Percentiles rank a stretch among this genome's conserved stretches.
Evolutionary conservation across 805 yeast species (phyloP).

Genomic region (Candida lessepsii): DNA sequence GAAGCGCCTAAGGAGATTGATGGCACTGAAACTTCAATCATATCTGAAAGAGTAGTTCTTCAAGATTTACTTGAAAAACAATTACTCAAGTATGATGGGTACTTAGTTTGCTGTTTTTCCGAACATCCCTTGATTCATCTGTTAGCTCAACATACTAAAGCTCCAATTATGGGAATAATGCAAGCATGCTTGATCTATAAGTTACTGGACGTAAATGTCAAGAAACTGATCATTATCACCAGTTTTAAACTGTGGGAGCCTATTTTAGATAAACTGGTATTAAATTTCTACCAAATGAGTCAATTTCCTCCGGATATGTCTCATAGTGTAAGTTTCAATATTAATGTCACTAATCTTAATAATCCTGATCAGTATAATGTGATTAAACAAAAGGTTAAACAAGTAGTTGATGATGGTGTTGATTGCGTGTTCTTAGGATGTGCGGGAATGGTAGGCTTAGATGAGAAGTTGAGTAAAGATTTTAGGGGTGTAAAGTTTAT

Average conservation of each 20-base stretch:
- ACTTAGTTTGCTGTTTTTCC: conserved; percentile 58
- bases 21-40: conserved; percentile 45
- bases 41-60: conserved; percentile 48
- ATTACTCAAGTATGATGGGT: conserved; percentile 47
- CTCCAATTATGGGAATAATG: conserved; percentile 59
- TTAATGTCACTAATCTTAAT: conserved; percentile 51
- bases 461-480: conserved; percentile 38
- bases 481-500: conserved; percentile 50
- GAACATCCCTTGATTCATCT: conserved; percentile 58
- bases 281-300: conserved; percentile 38
- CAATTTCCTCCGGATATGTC: conserved; percentile 29
- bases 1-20: conserved; percentile 56
- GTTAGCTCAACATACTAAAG: conserved; percentile 36
- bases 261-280: conserved; percentile 48
- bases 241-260: conserved; percentile 59
- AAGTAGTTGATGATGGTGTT: conserved; percentile 32
- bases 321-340: conserved; percentile 51
- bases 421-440: conserved; percentile 57
- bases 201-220: conserved; percentile 36
- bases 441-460: conserved; percentile 64
- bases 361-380: conserved; percentile 47
- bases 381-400: conserved; percentile 37
- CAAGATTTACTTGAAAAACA: conserved; percentile 36
- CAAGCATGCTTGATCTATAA: conserved; percentile 56
- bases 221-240: conserved; percentile 55